These are phyloP conservation scores for Citropsis articulata DNA, from an alignment of 345 rosid genomes.

Conservation along the genomic window DNA sequence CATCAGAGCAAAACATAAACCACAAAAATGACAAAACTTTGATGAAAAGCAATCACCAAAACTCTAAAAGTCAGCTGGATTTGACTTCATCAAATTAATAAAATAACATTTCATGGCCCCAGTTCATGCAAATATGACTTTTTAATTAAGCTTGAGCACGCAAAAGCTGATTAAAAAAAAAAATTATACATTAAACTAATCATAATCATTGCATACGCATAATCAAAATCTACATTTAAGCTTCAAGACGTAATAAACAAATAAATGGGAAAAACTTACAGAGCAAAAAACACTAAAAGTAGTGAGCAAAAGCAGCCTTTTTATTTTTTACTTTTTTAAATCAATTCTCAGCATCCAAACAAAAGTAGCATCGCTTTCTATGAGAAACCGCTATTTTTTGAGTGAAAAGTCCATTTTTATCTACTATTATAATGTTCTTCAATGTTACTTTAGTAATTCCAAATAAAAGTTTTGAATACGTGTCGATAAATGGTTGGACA, in stretches of 20 bases:
- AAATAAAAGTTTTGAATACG: neutral
- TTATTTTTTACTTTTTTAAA: neutral
- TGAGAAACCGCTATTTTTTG: constrained; percentile 32
- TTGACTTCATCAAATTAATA: neutral
- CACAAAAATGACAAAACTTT: neutral
- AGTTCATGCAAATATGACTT: constrained; percentile 1
- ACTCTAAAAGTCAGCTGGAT: neutral
- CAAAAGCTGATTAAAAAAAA: neutral
- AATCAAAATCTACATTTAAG: neutral
- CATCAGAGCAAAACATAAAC: neutral
- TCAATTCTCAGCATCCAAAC: constrained; percentile 15
- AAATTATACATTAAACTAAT: neutral
- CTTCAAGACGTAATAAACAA: neutral
- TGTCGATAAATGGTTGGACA: neutral
- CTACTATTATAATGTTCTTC: neutral
- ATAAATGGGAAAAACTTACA: neutral
- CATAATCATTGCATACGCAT: constrained; percentile 1
- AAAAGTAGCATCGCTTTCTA: constrained; percentile 33
- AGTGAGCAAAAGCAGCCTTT: constrained; percentile 13
- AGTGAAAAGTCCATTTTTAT: neutral
- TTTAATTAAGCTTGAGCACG: neutral
- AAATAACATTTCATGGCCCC: constrained; percentile 1
- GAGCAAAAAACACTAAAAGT: neutral
- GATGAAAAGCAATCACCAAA: neutral
- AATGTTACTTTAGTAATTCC: constrained; percentile 5